Evolutionary conservation across 192 early-diverging fungal genomes (phyloP).

Genomic region (Oehlia diaphana): DNA sequence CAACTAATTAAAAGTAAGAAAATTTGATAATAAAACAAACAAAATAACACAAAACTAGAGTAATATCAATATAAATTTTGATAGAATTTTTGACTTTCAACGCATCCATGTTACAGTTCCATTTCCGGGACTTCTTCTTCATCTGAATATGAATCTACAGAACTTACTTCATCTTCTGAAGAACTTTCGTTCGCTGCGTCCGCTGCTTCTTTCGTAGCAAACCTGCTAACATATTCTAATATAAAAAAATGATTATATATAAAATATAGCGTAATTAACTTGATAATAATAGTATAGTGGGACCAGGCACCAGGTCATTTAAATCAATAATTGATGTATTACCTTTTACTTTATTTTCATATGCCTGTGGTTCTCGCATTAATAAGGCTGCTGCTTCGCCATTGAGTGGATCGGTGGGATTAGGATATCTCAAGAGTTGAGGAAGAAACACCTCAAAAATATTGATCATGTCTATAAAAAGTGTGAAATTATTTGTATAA

Average conservation of each 20-base stretch:
- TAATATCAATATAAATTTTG: too few species aligned
- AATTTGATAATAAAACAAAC: neutral
- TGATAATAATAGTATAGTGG: too few species aligned
- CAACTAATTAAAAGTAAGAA: neutral
- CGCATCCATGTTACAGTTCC: conserved; percentile 61
- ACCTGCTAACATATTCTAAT: conserved; percentile 77
- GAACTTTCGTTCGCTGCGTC: conserved; percentile 71
- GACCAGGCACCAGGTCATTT: too few species aligned
- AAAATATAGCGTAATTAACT: neutral
- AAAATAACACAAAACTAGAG: neutral
- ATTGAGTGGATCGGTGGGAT: conserved; percentile 99
- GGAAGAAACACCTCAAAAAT: conserved; percentile 99
- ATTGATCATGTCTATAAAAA: conserved; percentile 89
- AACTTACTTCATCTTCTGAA: conserved; percentile 75
- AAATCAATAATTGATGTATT: neutral
- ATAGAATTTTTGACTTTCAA: too few species aligned
- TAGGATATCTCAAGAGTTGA: conserved; percentile 96
- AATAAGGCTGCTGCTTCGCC: conserved; percentile 97
- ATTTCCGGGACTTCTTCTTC: conserved; percentile 80
- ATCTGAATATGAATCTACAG: conserved; percentile 75
- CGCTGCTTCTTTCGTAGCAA: conserved; percentile 84
- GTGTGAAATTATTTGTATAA: neutral
- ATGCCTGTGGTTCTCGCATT: conserved; percentile 89
- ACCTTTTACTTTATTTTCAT: conserved; percentile 95
- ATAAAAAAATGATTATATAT: neutral